Base-by-base conservation (phyloP, 768 basidiomycete species). In the Antrodiella citrinella region DNA sequence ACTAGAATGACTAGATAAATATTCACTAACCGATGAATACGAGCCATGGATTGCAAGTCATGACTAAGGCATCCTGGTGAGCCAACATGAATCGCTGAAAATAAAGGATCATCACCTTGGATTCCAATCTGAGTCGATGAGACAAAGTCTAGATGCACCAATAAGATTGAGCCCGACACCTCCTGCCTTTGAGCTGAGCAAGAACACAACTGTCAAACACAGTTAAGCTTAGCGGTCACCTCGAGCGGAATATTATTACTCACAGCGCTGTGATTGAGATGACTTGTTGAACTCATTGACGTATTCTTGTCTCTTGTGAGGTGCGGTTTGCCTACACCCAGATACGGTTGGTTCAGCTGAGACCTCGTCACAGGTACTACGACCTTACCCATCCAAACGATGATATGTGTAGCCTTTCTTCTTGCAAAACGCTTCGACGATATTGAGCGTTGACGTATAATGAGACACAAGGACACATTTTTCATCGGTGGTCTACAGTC, bases 401-500 rank as follows among this genome's bases (percentile, higher is more conserved):
- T 85, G 79, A 61, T 79, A 90, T 0, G 84, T 82, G 64, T 92
- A 97, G 9, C 72, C 69, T 57, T 75, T 80, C 54, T 76, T 80
- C 64, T 82, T 79, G 69, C 93, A 95, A 57, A 83, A 87, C 2
- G 80, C 80, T 69, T 97, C 91, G 24, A 99, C 71, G 50, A 99
- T 80, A 60, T 97, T 89, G 48, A 99, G 80, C 1, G 94, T 96
- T 3, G 87, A 85, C 0, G 94, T 98, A 60, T 88, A 99, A 63
- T 98, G 94, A n/a, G 93, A 97, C 26, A 95, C 90, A 39, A 99
- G 68, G 26, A 97, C 86, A 58, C 91, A 87, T 77, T 99, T 99
- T 69, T 99, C 95, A 38, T 87, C 82, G 0, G 90, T 92, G 26
- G 72, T 69, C n/a, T n/a, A n/a, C 83, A 90, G 51, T 18, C 7